A percentile compares a stretch with the other conserved stretches of the same genome.
phyloP scores from a whole-genome alignment of 2,329 filamentous ascomycete species.

The Fusarium palustre region DNA sequence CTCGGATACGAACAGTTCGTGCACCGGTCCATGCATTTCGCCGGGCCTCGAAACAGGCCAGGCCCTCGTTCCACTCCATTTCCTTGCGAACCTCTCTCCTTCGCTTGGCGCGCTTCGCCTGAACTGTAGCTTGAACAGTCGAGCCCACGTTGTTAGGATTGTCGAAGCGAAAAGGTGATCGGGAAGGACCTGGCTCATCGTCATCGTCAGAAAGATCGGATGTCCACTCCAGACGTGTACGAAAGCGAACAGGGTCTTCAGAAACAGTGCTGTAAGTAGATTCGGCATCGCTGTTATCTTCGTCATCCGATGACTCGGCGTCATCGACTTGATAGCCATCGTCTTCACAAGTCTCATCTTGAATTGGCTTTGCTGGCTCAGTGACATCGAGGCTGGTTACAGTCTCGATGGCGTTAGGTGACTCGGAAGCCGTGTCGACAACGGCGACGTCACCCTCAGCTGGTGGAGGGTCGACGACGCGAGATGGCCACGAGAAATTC shows the following conservation, averaged over 20 bases:
- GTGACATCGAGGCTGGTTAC: constrained; percentile 21
- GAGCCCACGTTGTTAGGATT: constrained; percentile 60
- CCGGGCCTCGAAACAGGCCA: constrained; percentile 81
- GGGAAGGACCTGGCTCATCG: constrained; percentile 53
- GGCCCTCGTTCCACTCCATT: constrained; percentile 81
- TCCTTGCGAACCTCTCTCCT: constrained; percentile 71
- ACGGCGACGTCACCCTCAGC: constrained; percentile 17
- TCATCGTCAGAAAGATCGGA: constrained; percentile 68
- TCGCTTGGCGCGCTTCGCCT: constrained; percentile 66
- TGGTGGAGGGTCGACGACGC: constrained; percentile 24
- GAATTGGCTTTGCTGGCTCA: constrained; percentile 35
- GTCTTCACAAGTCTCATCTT: constrained; percentile 52
- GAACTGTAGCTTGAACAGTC: constrained; percentile 55
- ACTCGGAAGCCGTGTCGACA: constrained; percentile 13
- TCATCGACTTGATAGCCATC: constrained; percentile 54
- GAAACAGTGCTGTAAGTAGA: constrained; percentile 70
- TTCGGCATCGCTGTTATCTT: constrained; percentile 51
- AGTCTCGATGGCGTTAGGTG: constrained; percentile 9
- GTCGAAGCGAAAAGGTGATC: constrained; percentile 65
- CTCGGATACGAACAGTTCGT: constrained; percentile 66
- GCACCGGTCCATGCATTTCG: constrained; percentile 90
- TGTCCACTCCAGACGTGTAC: constrained; percentile 65
- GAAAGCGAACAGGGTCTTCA: constrained; percentile 64
- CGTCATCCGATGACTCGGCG: constrained; percentile 51
- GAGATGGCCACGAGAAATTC: constrained; percentile 68